Base-by-base conservation (phyloP, 257 asterid species). In the Fraxinus quadrangulata region DNA sequence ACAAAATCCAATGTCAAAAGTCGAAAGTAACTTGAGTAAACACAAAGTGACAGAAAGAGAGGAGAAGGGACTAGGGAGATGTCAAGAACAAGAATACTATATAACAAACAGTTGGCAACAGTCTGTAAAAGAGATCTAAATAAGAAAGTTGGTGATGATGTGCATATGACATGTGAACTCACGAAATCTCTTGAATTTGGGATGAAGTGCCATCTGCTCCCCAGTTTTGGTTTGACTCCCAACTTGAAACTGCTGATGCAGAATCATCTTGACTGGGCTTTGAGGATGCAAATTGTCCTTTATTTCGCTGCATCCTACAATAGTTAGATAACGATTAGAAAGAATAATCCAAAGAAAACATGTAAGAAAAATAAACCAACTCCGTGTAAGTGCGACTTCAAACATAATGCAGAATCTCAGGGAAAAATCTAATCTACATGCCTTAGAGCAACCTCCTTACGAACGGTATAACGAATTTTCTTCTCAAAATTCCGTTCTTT, bases 371-470 rank as follows among this genome's bases (percentile, higher is more conserved):
- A 21, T 36, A 14, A 16, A 69, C 6, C 14, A 65, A 24, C 11
- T 37, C 74, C 37, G 1, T 54, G 68, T 66, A 9, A 40, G 19
- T 23, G 6, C 68, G n/a, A n/a, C 61, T 16, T 45, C 24, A 67
- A 75, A 67, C 33, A 31, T 68, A 49, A 78, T 28, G 51, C 9
- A 75, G 65, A 75, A 65, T 74, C 16, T 21, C 63, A 40, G 21
- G 47, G 26, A 78, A 31, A 39, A 17, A 31, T 31, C 33, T 31
- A 30, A 79, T 40, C 24, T 21, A 51, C 68, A 45, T 77, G 85
- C 97, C 97, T 89, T 73, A 90, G 81, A 76, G 97, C 95, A 84
- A 90, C 97, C 85, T 90, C 97, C 84, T 91, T 91, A 71, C 91
- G 93, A 82, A 91, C 95, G 56, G 92, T 91, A 49, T 91, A 91